Conservation (phyloP, 2,329 filamentous ascomycete genomes). For the Sarocladiaceae sp. region DNA sequence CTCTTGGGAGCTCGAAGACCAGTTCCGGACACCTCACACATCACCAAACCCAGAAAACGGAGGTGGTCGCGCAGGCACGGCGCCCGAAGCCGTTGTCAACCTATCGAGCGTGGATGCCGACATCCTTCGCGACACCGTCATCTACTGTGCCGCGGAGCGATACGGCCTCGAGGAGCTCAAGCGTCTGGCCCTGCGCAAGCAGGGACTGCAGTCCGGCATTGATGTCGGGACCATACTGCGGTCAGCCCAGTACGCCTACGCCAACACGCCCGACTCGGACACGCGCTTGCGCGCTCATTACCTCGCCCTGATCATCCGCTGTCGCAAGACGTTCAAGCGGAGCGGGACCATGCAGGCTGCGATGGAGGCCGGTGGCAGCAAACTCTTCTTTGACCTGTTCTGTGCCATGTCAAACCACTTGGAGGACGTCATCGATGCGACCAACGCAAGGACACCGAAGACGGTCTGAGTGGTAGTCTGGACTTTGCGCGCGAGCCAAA, state of each 20-base stretch:
- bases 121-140: conserved; percentile 83
- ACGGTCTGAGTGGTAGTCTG: conserved; percentile 29
- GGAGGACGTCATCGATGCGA: conserved; percentile 87
- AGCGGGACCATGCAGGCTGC: conserved; percentile 98
- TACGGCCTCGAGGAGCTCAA: conserved; percentile 92
- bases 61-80: conserved; percentile 35
- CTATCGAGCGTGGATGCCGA: conserved; percentile 67
- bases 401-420: conserved; percentile 98
- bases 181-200: conserved; percentile 84
- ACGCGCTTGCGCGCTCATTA: conserved; percentile 92
- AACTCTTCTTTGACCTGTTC: conserved; percentile 97
- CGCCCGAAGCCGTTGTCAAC: conserved; percentile 54
- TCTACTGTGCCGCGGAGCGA: conserved; percentile 88
- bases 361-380: conserved; percentile 86
- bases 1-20: conserved; percentile 84
- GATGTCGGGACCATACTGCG: conserved; percentile 87
- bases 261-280: conserved; percentile 89
- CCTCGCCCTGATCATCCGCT: conserved; percentile 93
- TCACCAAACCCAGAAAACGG: conserved; percentile 46
- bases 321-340: conserved; percentile 94
- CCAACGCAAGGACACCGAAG: conserved; percentile 57
- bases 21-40: conserved; percentile 33
- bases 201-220: conserved; percentile 87
- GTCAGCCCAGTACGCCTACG: conserved; percentile 91
- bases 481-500: neutral